Percentiles rank a stretch among this genome's conserved stretches.
phyloP scores from a whole-genome alignment of 1,139 yeast species.

The Petasospora fabianii region DNA sequence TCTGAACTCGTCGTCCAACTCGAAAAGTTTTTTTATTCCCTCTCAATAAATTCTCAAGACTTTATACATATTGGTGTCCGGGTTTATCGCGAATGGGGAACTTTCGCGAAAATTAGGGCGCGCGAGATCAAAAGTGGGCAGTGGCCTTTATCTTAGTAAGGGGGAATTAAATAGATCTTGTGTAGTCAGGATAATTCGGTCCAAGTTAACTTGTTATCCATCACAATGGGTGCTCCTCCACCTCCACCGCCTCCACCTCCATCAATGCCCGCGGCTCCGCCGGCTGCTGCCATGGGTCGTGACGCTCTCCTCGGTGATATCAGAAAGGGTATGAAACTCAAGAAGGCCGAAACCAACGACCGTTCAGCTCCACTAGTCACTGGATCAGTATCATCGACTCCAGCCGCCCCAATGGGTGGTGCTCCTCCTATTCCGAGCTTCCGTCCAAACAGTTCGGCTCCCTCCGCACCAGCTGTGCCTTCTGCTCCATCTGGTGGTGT shows the following conservation, averaged over 20 bases:
- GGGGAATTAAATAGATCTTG: neutral
- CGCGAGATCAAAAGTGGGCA: neutral
- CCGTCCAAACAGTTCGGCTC: slow-evolving; percentile 4
- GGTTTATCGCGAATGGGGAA: neutral
- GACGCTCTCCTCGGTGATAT: slow-evolving; percentile 87
- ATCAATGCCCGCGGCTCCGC: slow-evolving; percentile 16
- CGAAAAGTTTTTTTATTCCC: neutral
- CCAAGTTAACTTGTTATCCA: too few relatives aligned
- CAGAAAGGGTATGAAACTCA: slow-evolving; percentile 69
- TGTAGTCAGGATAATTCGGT: too few relatives aligned
- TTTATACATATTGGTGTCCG: neutral
- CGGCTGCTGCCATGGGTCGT: slow-evolving; percentile 53
- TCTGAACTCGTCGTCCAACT: neutral
- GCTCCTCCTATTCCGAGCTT: slow-evolving; percentile 12
- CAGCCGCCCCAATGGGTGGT: slow-evolving; percentile 14
- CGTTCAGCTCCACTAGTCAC: slow-evolving; percentile 53
- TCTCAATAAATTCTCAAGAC: neutral
- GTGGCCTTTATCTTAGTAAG: neutral
- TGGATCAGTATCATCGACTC: slow-evolving; percentile 25
- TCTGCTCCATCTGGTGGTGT: slow-evolving; percentile 36
- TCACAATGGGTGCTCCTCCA: slow-evolving; percentile 16
- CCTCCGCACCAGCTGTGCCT: slow-evolving; percentile 21
- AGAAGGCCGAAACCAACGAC: slow-evolving; percentile 75
- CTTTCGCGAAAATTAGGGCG: neutral
- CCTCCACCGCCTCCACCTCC: too few relatives aligned